Evolutionary conservation across 169 alveolate genomes (phyloP).

Genomic region (Plasmodium inui): DNA sequence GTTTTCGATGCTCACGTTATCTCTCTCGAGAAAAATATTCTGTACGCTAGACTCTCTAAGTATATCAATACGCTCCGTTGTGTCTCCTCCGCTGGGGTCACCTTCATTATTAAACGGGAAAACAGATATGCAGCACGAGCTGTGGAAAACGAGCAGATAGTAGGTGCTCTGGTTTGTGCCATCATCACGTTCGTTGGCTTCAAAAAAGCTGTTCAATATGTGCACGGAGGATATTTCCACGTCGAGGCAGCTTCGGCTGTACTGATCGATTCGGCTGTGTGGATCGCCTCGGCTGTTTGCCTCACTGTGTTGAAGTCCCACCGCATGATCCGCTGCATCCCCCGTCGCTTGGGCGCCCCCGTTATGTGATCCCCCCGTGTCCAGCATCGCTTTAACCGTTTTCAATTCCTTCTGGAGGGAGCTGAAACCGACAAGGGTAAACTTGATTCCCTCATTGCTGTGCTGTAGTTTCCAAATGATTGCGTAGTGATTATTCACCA

Average conservation of each 20-base stretch:
- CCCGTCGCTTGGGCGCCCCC: background rate
- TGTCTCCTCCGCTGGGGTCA: background rate
- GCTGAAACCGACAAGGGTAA: conserved; percentile 41
- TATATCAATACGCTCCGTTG: conserved; percentile 38
- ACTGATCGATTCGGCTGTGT: background rate
- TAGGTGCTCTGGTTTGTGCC: background rate
- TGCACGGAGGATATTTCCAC: conserved; percentile 44
- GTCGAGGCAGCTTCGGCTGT: background rate
- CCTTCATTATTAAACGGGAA: conserved; percentile 25
- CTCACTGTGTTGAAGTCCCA: background rate
- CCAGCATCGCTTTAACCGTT: background rate
- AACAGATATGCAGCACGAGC: conserved; percentile 45
- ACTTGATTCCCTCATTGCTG: background rate
- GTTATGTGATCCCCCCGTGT: background rate
- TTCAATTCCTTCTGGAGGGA: conserved; percentile 10
- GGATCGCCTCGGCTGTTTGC: background rate
- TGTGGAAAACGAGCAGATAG: conserved; percentile 53
- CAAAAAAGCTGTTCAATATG: conserved; percentile 24
- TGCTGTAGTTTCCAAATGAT: conserved; percentile 22
- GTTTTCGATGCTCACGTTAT: conserved; percentile 12
- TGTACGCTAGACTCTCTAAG: conserved; percentile 14
- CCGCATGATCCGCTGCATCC: too few species aligned
- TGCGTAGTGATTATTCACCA: conserved; percentile 35
- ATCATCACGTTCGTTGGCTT: background rate
- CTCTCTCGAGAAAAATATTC: conserved; percentile 37